Base-by-base conservation (phyloP, 345 rosid genomes). In the Pistacia integerrima region DNA sequence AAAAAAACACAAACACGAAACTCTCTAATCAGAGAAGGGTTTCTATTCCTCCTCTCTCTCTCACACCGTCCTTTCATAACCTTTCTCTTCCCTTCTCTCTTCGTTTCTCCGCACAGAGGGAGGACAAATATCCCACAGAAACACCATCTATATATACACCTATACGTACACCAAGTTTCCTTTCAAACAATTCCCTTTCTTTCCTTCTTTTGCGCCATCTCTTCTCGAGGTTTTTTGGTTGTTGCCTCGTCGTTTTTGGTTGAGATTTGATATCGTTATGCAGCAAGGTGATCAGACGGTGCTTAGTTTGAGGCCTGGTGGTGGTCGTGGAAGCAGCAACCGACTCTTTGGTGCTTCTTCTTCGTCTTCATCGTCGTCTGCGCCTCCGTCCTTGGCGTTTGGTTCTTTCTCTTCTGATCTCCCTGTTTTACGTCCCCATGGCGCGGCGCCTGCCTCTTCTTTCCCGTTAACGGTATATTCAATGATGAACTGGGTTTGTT, bases 281-380 rank as follows among this genome's bases (percentile, higher is more conserved):
- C 97, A 93, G 94, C 98, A 92, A 28, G 89, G 94, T 82, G 97
- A 96, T 88, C 91, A 86, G 78, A 80, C 97, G 88, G 94, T 90
- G 83, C 82, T 93, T 87, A 96, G 94, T 90, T 96, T 96, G 91
- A 96, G 99, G 82, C 99, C 98, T 88, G 99, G 98, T 82, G 99
- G 98, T 87, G 98, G 99, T 86, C 96, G 98, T 76, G 94, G 97
- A 46, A 91, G 98, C 71, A 89, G 94, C 48, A 87, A 84, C 85
- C 91, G 97, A 87, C 83, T 88, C 67, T 83, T 91, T 77, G 88
- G 90, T 77, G 77, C 89, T 75, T 85, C 89, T 76, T 88, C 88
- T 36, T 78, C 87, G 9, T 78, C 87, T 4, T 73, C 89, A n/a
- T 80, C 90, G 4, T 67, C 79, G 6, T 56, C 85, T 7, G 41